Evolutionary conservation across 805 yeast genomes (phyloP).

Genomic region (Lachancea quebecensis): DNA sequence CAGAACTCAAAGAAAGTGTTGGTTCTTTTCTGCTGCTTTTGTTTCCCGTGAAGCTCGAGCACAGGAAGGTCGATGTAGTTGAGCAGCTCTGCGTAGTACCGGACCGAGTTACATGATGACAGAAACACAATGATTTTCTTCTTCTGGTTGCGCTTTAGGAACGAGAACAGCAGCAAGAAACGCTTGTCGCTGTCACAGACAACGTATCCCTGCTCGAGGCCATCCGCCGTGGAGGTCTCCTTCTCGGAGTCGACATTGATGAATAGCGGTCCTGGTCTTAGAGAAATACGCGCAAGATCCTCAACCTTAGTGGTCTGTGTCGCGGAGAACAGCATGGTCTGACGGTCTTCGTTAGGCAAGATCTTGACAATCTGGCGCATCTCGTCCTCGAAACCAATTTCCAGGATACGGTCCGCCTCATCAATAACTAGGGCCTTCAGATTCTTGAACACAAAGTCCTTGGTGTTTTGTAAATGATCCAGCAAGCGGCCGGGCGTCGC

Average conservation of each 20-base stretch:
- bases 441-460: slow-evolving; percentile 89
- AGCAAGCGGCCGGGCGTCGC: slow-evolving; percentile 97
- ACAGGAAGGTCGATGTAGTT: slow-evolving; percentile 97
- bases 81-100: slow-evolving; percentile 88
- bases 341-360: slow-evolving; percentile 87
- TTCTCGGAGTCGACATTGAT: slow-evolving; percentile 86
- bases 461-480: slow-evolving; percentile 94
- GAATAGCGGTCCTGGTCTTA: slow-evolving; percentile 87
- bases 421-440: slow-evolving; percentile 90
- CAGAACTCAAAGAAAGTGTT: slow-evolving; percentile 97
- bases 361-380: slow-evolving; percentile 95
- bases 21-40: slow-evolving; percentile 97
- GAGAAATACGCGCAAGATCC: slow-evolving; percentile 92
- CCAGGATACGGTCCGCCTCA: slow-evolving; percentile 97
- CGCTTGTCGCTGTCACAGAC: slow-evolving; percentile 95
- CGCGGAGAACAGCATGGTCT: slow-evolving; percentile 97
- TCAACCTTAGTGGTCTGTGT: slow-evolving; percentile 98
- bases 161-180: slow-evolving; percentile 82
- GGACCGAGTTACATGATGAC: slow-evolving; percentile 95
- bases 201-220: slow-evolving; percentile 97
- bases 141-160: slow-evolving; percentile 85
- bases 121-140: slow-evolving; percentile 91
- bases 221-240: slow-evolving; percentile 88
- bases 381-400: slow-evolving; percentile 98
- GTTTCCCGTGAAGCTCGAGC: slow-evolving; percentile 93